A percentile compares a stretch with the other conserved stretches of the same genome.
These are phyloP conservation scores for Cucurbita pepo DNA, from an alignment of 306 rosid genomes.

Conservation along the genomic window DNA sequence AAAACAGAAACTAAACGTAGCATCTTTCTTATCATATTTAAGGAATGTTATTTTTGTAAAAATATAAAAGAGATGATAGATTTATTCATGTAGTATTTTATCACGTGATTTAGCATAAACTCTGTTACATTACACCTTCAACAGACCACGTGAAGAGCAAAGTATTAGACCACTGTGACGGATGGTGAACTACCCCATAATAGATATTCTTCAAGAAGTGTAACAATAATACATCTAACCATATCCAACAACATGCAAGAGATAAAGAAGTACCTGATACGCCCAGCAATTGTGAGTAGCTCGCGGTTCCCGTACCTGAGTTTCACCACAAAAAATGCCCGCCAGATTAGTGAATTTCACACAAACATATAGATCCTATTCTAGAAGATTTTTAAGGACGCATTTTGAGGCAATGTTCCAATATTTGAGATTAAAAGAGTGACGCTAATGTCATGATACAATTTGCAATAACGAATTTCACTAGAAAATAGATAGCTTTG, in stretches of 20 bases:
- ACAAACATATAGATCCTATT: not conserved
- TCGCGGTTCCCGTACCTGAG: conserved; percentile 62
- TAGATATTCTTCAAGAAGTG: not conserved
- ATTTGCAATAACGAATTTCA: not conserved
- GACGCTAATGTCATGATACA: not conserved
- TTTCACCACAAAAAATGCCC: not conserved
- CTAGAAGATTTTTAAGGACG: not conserved
- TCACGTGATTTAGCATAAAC: not conserved
- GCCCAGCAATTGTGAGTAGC: conserved; percentile 98
- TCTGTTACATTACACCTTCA: not conserved
- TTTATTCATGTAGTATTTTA: not conserved
- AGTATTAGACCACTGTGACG: not conserved
- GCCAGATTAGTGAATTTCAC: not conserved
- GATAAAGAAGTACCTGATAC: conserved; percentile 39
- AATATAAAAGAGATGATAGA: not conserved
- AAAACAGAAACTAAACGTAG: not conserved
- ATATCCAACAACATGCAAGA: not conserved
- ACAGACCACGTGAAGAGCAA: not conserved
- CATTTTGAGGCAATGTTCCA: not conserved
- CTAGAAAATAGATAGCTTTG: not conserved
- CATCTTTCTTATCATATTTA: not conserved
- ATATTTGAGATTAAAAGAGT: not conserved
- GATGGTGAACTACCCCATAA: not conserved
- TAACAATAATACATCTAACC: not conserved
- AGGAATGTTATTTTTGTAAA: not conserved